These are phyloP conservation scores for Juncus inflexus DNA, from an alignment of 176 grass and related monocot species.

Conservation along the genomic window DNA sequence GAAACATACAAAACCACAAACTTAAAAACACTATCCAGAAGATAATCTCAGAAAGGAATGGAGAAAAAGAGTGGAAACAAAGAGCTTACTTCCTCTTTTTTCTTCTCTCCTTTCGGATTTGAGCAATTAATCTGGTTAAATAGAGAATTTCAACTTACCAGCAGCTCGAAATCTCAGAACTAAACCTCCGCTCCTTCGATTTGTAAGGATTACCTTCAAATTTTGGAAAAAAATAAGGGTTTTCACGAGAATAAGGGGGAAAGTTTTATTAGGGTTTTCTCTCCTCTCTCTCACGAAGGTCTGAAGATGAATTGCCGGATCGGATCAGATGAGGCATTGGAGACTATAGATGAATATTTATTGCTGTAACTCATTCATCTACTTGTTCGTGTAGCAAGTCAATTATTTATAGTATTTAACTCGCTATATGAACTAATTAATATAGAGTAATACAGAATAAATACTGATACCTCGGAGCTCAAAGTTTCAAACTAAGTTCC, in stretches of 20 bases:
- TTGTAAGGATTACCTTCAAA: conserved; percentile 6
- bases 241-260: conserved; percentile 13
- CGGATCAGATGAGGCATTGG: conserved; percentile 7
- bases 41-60: too few species aligned
- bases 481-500: too few species aligned
- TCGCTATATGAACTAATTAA: background rate
- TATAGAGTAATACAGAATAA: too few species aligned
- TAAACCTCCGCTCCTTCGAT: background rate
- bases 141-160: background rate
- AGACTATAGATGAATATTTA: background rate
- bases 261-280: conserved; percentile 25
- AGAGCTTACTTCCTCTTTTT: too few species aligned
- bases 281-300: conserved; percentile 1
- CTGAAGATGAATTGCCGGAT: conserved; percentile 16
- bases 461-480: too few species aligned
- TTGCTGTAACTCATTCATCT: too few species aligned
- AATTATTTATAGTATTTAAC: background rate
- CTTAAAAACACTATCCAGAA: too few species aligned
- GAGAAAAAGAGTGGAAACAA: too few species aligned
- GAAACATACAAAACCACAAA: too few species aligned
- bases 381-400: background rate
- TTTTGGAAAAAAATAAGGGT: conserved; percentile 10
- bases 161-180: background rate
- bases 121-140: background rate
- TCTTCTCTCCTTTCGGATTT: conserved; percentile 1